Base-by-base conservation (phyloP, 2,329 filamentous ascomycete genomes). In the Magnaporthales sp. region DNA sequence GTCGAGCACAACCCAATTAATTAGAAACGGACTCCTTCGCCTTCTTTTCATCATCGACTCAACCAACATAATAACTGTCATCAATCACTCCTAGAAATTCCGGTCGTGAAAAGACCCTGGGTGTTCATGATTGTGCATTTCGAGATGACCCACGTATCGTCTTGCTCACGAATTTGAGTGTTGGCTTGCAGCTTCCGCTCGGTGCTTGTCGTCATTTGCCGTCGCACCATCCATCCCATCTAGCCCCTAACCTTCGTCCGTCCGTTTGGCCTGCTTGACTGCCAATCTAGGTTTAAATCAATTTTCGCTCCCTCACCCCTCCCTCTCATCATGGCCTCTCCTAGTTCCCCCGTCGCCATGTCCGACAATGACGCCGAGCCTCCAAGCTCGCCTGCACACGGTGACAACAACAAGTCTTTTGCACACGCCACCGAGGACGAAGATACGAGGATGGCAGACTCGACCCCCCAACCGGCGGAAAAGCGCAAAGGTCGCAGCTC, bases 361-460 rank as follows among this genome's bases (percentile, higher is more conserved):
- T 83, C 81, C 63, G 82, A 83, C 66, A 72, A 76, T 38, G 82
- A 83, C 66, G 71, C 76, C 38, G 82, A 84, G 67, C 73, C 75
- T 0, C 77, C 78, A 26, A 83, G 80, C 71, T 84, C 82, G 9
- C 82, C 82, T 26, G 75, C 71, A 27, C 76, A 75, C 32, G 70
- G 70, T 66, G 80, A 81, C 69, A 82, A 82, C 54, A 58, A 24
- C 54, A 58, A 58, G 71, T 83, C 81, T 3, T 82, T 83, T 68
- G 74, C 77, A 69, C 81, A 81, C 72, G 76, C 74, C 67, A 79
- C 78, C 66, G 82, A 84, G 63, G 81, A 84, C 68, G 82, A 84
- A 46, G 80, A 82, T 70, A 74, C 70, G 10, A 71, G 71, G 66
- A 79, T 80, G 75, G 75, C 73, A 68, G 76, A 78, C 68, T 77